Evolutionary conservation across 2,329 filamentous ascomycete species (phyloP).

Genomic region (Penicillium sp.): DNA sequence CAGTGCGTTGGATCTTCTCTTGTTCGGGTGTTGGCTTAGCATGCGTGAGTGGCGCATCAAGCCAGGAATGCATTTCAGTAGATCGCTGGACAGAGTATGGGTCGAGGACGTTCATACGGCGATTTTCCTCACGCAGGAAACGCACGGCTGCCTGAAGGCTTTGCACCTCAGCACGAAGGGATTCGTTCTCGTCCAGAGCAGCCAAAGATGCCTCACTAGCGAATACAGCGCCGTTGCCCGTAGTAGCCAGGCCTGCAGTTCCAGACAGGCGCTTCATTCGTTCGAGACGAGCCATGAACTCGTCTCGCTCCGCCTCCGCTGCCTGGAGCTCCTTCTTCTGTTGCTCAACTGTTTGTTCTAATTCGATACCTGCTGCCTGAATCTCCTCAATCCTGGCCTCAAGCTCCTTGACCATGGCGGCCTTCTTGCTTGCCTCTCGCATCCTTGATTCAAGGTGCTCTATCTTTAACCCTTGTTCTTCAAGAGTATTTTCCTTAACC

Average conservation of each 20-base stretch:
- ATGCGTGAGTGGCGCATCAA: conserved; percentile 41
- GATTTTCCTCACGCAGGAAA: conserved; percentile 48
- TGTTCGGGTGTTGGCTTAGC: conserved; percentile 25
- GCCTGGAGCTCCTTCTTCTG: conserved; percentile 40
- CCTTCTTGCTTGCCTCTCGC: conserved; percentile 77
- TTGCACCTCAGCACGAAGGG: conserved; percentile 43
- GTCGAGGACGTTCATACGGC: conserved; percentile 41
- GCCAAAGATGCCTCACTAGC: conserved; percentile 42
- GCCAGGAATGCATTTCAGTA: conserved; percentile 44
- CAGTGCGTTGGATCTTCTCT: conserved; percentile 37
- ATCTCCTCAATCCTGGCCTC: conserved; percentile 44
- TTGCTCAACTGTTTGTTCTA: conserved; percentile 33
- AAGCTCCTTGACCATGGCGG: conserved; percentile 51
- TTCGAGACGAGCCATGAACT: conserved; percentile 44
- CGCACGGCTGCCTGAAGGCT: conserved; percentile 49
- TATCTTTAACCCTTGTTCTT: conserved; percentile 85
- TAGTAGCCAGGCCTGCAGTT: conserved; percentile 36
- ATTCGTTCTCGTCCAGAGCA: conserved; percentile 45
- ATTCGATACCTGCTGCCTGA: conserved; percentile 35
- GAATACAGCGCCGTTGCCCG: conserved; percentile 39
- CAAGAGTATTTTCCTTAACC: conserved; percentile 75
- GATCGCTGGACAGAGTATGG: conserved; percentile 44
- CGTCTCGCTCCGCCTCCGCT: conserved; percentile 42
- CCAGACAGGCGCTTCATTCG: conserved; percentile 43
- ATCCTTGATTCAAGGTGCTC: conserved; percentile 87